Evolutionary conservation across 495 filamentous ascomycete genomes (phyloP).

Genomic region (Aspergillus incahuasiensis): DNA sequence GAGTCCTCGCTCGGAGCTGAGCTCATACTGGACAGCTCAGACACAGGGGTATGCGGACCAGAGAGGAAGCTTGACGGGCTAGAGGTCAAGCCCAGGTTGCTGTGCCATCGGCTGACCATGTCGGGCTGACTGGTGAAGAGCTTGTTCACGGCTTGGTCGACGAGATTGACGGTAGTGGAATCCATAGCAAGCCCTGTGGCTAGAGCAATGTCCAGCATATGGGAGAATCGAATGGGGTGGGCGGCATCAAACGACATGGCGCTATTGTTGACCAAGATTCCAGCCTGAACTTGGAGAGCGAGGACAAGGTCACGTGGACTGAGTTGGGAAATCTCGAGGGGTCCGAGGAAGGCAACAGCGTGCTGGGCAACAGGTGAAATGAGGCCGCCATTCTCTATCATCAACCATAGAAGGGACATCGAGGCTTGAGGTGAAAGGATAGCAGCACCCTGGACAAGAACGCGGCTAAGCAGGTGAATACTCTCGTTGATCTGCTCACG

Average conservation of each 20-base stretch:
- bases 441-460: conserved; percentile 45
- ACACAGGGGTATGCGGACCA: conserved; percentile 37
- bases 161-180: conserved; percentile 44
- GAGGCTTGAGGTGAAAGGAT: conserved; percentile 49
- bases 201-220: conserved; percentile 54
- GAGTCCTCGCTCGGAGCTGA: conserved; percentile 62
- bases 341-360: conserved; percentile 54
- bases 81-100: conserved; percentile 42
- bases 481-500: conserved; percentile 83
- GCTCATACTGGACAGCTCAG: conserved; percentile 34
- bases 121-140: conserved; percentile 51
- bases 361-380: conserved; percentile 60
- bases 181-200: conserved; percentile 47
- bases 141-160: conserved; percentile 55
- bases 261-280: conserved; percentile 49
- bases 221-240: conserved; percentile 55
- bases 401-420: conserved; percentile 63
- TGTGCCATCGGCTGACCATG: conserved; percentile 55
- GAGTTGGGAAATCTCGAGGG: conserved; percentile 54
- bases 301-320: conserved; percentile 54
- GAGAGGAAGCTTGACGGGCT: conserved; percentile 30
- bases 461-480: conserved; percentile 65
- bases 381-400: conserved; percentile 66
- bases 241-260: conserved; percentile 46
- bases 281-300: conserved; percentile 59